A percentile compares a stretch with the other conserved stretches of the same genome.
These are phyloP conservation scores for Wickerhamiella siamensis DNA, from an alignment of 805 yeast species.

Conservation along the genomic window DNA sequence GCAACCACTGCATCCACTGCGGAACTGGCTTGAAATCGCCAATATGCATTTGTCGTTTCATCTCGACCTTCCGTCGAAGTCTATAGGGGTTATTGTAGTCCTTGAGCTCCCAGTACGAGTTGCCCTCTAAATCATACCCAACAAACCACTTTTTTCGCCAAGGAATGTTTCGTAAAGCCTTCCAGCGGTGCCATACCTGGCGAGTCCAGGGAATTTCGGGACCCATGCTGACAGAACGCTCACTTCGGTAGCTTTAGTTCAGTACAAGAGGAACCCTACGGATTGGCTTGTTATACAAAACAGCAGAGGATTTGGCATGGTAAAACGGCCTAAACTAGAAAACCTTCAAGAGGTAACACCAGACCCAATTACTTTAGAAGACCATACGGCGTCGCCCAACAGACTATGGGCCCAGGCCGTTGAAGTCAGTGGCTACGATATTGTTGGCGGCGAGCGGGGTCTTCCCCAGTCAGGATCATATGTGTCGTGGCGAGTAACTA, in stretches of 20 bases:
- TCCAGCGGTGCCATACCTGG: constrained; percentile 33
- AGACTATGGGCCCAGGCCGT: constrained; percentile 29
- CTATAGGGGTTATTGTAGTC: constrained; percentile 36
- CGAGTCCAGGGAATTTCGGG: constrained; percentile 12
- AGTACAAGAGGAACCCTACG: too few species aligned
- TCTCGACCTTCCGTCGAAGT: constrained; percentile 38
- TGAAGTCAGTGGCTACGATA: constrained; percentile 27
- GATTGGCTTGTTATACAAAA: too few species aligned
- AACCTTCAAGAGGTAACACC: constrained; percentile 8
- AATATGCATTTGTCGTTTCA: constrained; percentile 29
- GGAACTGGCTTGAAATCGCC: constrained; percentile 25
- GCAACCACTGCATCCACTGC: constrained; percentile 73
- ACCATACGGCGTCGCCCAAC: constrained; percentile 10
- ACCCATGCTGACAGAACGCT: constrained; percentile 2
- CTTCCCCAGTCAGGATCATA: constrained; percentile 23
- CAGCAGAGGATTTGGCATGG: background rate
- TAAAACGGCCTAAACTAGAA: background rate
- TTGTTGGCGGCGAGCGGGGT: constrained; percentile 24
- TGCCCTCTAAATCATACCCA: constrained; percentile 66
- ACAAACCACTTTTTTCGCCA: constrained; percentile 55
- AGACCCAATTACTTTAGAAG: constrained; percentile 17
- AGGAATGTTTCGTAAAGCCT: constrained; percentile 48
- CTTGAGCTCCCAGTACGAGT: constrained; percentile 73
- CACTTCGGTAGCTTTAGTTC: background rate
- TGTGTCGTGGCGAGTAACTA: constrained; percentile 30